Evolutionary conservation across 2,329 filamentous ascomycete genomes (phyloP).

Genomic region (Scedosporium aurantiacum): DNA sequence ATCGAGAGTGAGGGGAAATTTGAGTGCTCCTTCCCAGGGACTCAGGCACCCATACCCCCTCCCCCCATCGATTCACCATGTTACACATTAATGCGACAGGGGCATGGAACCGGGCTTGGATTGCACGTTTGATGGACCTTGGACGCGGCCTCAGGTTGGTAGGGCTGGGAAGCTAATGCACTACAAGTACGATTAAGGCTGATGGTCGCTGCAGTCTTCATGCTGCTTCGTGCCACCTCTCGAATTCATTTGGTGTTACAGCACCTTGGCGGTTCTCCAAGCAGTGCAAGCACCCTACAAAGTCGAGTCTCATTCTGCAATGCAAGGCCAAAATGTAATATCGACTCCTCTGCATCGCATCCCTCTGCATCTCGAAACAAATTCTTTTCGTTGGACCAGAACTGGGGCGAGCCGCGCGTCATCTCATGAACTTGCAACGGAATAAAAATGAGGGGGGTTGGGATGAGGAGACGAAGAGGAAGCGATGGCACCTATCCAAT

Average conservation of each 20-base stretch:
- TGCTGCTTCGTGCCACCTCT: neutral
- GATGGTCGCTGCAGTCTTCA: neutral
- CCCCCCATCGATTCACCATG: neutral
- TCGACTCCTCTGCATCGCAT: neutral
- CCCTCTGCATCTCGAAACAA: too few relatives aligned
- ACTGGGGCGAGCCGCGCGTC: too few relatives aligned
- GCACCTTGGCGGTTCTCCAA: neutral
- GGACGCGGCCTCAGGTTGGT: neutral
- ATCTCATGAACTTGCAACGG: too few relatives aligned
- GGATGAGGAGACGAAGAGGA: too few relatives aligned
- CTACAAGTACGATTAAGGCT: neutral
- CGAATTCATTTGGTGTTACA: neutral
- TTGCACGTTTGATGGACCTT: too few relatives aligned
- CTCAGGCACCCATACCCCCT: neutral
- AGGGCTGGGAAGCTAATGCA: neutral
- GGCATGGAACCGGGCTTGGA: neutral
- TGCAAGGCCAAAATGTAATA: neutral
- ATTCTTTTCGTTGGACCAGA: too few relatives aligned
- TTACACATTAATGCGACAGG: neutral
- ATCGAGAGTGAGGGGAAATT: conserved; percentile 1
- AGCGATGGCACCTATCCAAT: too few relatives aligned
- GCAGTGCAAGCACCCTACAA: neutral
- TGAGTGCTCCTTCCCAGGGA: neutral
- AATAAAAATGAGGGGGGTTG: too few relatives aligned
- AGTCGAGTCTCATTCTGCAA: neutral